Conservation (phyloP, 148 eudicot genomes). For the Rhododendron kiyosumense region DNA sequence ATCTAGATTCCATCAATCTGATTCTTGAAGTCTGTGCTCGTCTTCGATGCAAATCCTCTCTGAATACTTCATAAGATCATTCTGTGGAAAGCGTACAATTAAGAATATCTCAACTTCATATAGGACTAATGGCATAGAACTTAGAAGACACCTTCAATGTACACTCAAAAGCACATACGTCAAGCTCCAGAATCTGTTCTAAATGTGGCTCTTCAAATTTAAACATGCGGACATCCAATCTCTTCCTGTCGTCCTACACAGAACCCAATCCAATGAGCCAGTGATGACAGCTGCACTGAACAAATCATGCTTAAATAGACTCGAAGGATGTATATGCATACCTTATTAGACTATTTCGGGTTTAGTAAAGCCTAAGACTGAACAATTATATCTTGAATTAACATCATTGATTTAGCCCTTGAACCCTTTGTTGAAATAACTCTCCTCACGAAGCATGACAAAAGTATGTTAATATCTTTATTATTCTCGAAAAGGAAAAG, state of each 20-base stretch:
- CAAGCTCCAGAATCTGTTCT: constrained; percentile 96
- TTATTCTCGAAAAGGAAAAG: neutral
- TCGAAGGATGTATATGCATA: constrained; percentile 11
- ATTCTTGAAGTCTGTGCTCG: constrained; percentile 91
- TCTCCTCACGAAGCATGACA: too few species aligned
- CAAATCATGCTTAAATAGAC: neutral
- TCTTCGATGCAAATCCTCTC: constrained; percentile 84
- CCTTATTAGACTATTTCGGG: constrained; percentile 91
- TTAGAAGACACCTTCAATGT: neutral
- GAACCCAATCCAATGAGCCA: neutral
- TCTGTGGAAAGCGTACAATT: too few species aligned
- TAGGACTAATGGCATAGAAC: neutral
- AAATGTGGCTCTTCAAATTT: constrained; percentile 92
- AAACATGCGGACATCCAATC: constrained; percentile 77
- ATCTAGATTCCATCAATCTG: constrained; percentile 96
- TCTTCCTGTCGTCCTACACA: constrained; percentile 89
- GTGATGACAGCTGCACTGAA: constrained; percentile 7
- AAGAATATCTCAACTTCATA: neutral
- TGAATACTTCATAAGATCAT: constrained; percentile 50
- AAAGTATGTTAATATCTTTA: neutral
- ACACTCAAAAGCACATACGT: constrained; percentile 41
- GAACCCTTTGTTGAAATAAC: constrained; percentile 42
- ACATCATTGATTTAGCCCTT: constrained; percentile 68
- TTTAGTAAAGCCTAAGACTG: constrained; percentile 82
- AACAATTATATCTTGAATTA: constrained; percentile 73